Percentiles rank a stretch among this genome's conserved stretches.
Evolutionary conservation across 192 early-diverging fungal species (phyloP).

Genomic region (Entomortierella parvispora): DNA sequence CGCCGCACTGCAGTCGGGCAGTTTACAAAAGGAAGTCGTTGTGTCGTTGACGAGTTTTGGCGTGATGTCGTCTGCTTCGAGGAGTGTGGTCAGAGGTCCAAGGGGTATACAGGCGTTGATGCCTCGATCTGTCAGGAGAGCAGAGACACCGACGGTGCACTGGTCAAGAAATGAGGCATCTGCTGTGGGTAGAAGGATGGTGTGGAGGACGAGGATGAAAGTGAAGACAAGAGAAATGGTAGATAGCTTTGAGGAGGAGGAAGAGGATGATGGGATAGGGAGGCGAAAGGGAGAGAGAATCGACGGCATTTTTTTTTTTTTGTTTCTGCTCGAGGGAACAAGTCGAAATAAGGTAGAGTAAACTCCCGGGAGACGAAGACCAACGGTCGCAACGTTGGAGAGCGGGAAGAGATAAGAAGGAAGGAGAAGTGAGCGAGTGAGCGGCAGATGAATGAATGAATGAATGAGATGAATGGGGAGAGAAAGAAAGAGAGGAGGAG

Average conservation of each 20-base stretch:
- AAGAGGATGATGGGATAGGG: background rate
- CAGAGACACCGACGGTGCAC: conserved; percentile 14
- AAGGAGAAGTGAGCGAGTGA: no score
- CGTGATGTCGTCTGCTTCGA: conserved; percentile 11
- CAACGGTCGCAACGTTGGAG: no score
- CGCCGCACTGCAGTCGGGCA: conserved; percentile 11
- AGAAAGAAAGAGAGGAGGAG: background rate
- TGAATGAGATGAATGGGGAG: background rate
- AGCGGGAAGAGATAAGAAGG: no score
- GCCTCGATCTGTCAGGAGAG: conserved; percentile 8
- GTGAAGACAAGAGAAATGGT: background rate
- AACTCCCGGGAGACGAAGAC: no score
- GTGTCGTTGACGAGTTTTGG: conserved; percentile 34
- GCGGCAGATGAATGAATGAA: conserved; percentile 5
- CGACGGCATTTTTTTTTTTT: conserved; percentile 18
- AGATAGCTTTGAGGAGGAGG: background rate
- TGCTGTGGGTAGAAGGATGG: background rate
- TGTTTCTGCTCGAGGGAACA: no score
- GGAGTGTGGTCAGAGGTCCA: background rate
- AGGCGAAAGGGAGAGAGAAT: conserved; percentile 13
- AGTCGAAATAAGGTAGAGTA: no score
- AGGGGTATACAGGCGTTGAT: conserved; percentile 21
- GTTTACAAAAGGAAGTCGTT: conserved; percentile 18
- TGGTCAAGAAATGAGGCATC: conserved; percentile 29
- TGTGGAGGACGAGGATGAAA: conserved; percentile 1